Evolutionary conservation across 345 rosid species (phyloP).

Genomic region (Geranium brycei): DNA sequence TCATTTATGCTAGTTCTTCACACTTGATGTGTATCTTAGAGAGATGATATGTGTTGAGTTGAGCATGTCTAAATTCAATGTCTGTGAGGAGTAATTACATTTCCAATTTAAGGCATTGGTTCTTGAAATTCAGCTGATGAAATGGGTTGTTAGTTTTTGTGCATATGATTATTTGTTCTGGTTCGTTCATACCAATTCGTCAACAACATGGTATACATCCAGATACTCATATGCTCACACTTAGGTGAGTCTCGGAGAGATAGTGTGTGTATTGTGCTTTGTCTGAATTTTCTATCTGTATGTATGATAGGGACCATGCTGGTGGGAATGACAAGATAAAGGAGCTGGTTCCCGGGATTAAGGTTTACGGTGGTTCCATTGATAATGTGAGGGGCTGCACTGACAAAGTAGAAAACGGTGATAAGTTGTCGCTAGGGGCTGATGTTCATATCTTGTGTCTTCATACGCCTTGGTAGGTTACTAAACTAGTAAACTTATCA

Average conservation of each 20-base stretch:
- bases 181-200: no score
- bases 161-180: no score
- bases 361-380: slow-evolving; percentile 77
- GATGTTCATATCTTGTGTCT: slow-evolving; percentile 48
- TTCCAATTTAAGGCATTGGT: no score
- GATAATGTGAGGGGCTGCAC: slow-evolving; percentile 78
- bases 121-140: no score
- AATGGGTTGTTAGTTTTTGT: no score
- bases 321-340: slow-evolving; percentile 81
- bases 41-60: no score
- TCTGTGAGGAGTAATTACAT: no score
- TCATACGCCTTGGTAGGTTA: slow-evolving; percentile 71
- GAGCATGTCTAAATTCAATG: no score
- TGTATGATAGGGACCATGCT: slow-evolving; percentile 68
- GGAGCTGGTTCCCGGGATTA: slow-evolving; percentile 57
- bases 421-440: slow-evolving; percentile 44
- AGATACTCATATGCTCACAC: no score
- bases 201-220: no score
- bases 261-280: not conserved
- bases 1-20: no score
- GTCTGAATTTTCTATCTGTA: not conserved
- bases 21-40: no score
- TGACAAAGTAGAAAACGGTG: slow-evolving; percentile 55
- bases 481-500: not conserved
- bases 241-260: not conserved